Conservation (phyloP, 441 rosid species). For the Mallotus japonicus region DNA sequence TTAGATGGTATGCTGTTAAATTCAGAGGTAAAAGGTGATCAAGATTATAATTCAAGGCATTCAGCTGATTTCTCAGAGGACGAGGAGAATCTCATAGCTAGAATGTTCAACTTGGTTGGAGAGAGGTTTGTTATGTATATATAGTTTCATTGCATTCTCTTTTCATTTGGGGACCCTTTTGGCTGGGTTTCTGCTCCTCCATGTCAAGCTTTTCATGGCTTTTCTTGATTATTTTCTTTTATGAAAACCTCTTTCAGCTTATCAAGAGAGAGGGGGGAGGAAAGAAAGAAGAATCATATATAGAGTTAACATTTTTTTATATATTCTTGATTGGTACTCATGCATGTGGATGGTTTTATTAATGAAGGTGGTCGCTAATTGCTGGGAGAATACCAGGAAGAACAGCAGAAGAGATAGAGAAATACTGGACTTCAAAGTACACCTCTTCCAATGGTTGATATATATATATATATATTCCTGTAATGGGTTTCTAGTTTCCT, state of each 20-base stretch:
- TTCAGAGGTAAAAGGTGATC: conserved; percentile 20
- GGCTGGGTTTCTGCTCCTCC: no score
- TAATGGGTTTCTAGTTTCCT: no score
- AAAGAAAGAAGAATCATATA: no score
- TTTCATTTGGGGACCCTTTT: no score
- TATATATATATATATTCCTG: not conserved
- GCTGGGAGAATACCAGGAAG: conserved; percentile 76
- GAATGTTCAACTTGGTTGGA: conserved; percentile 48
- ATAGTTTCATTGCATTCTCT: not conserved
- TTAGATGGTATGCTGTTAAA: not conserved
- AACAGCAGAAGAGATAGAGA: conserved; percentile 59
- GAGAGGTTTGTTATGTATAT: conserved; percentile 27
- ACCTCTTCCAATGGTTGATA: conserved; percentile 15
- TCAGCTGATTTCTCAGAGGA: conserved; percentile 40
- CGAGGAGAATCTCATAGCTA: conserved; percentile 39
- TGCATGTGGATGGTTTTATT: not conserved
- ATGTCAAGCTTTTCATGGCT: no score
- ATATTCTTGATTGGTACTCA: not conserved
- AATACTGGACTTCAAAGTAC: conserved; percentile 45
- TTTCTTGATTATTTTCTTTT: no score
- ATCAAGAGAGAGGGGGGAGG: no score
- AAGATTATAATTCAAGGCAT: conserved; percentile 7
- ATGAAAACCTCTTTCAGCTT: no score
- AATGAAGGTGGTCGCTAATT: conserved; percentile 54
- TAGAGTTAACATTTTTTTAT: no score